phyloP scores from a whole-genome alignment of 1,284 basidiomycete genomes.

The Trametes pubescens region DNA sequence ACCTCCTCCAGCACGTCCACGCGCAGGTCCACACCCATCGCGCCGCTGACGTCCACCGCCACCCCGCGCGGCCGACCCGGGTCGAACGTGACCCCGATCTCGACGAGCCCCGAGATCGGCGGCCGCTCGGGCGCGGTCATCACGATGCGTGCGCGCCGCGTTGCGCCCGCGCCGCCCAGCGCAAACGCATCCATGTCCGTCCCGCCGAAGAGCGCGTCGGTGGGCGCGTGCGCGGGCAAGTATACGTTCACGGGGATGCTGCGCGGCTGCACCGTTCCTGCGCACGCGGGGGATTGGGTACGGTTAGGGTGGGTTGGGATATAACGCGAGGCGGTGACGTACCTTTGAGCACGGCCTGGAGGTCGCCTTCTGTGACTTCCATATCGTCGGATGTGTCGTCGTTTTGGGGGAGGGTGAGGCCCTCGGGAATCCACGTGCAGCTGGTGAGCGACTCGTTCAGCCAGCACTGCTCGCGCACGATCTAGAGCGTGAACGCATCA shows the following conservation, averaged over 20 bases:
- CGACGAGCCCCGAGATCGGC: slow-evolving; percentile 66
- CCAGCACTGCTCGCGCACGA: slow-evolving; percentile 83
- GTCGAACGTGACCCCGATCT: slow-evolving; percentile 62
- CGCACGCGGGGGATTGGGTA: not conserved
- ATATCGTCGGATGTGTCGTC: slow-evolving; percentile 42
- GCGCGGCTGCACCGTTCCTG: slow-evolving; percentile 59
- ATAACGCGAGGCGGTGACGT: not conserved
- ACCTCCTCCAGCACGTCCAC: slow-evolving; percentile 59
- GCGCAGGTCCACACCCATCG: slow-evolving; percentile 62
- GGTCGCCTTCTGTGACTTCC: slow-evolving; percentile 57
- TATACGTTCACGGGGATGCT: slow-evolving; percentile 70
- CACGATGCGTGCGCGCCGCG: slow-evolving; percentile 49
- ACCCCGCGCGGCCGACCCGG: slow-evolving; percentile 59
- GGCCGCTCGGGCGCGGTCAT: slow-evolving; percentile 67
- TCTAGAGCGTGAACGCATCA: slow-evolving; percentile 46
- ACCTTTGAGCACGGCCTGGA: slow-evolving; percentile 66
- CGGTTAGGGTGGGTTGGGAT: not conserved
- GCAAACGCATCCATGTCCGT: slow-evolving; percentile 47
- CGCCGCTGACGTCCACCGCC: slow-evolving; percentile 60
- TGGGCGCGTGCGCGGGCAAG: slow-evolving; percentile 46
- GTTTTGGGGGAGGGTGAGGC: slow-evolving; percentile 36
- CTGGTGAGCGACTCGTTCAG: slow-evolving; percentile 69
- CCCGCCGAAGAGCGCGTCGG: slow-evolving; percentile 54
- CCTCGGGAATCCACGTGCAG: slow-evolving; percentile 67
- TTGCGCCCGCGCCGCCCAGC: slow-evolving; percentile 37